Conservation (phyloP, 2,329 filamentous ascomycete genomes). For the Colletotrichum sp. region DNA sequence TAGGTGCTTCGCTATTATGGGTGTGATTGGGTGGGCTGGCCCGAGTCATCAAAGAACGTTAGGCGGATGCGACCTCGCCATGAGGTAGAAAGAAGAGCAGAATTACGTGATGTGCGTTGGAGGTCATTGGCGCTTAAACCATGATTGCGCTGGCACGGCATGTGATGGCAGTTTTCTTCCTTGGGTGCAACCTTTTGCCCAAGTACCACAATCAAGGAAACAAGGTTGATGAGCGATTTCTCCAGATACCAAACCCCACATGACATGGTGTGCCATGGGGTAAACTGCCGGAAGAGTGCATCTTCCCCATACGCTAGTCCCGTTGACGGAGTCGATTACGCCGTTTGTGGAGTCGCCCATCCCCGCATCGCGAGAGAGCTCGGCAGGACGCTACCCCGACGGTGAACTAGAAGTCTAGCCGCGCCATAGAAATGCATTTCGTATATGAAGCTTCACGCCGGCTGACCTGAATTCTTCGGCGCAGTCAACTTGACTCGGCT, state of each 20-base stretch:
- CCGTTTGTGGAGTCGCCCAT: neutral
- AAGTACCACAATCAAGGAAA: neutral
- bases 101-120: neutral
- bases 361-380: neutral
- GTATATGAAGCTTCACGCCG: neutral
- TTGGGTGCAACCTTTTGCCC: neutral
- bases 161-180: neutral
- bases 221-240: neutral
- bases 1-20: neutral
- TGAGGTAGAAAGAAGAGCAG: neutral
- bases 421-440: neutral
- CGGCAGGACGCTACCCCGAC: conserved; percentile 10
- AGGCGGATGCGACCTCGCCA: neutral
- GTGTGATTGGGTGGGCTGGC: neutral
- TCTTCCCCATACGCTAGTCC: neutral
- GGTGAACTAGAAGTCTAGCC: neutral
- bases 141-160: neutral
- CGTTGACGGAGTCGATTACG: neutral
- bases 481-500: neutral
- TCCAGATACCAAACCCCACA: neutral
- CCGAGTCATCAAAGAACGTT: neutral
- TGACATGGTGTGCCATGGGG: neutral
- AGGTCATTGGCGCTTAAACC: neutral
- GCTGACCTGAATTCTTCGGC: neutral
- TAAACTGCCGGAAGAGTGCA: neutral